phyloP scores from a whole-genome alignment of 2,329 filamentous ascomycete species.

The Cladosporium cucumerinum region DNA sequence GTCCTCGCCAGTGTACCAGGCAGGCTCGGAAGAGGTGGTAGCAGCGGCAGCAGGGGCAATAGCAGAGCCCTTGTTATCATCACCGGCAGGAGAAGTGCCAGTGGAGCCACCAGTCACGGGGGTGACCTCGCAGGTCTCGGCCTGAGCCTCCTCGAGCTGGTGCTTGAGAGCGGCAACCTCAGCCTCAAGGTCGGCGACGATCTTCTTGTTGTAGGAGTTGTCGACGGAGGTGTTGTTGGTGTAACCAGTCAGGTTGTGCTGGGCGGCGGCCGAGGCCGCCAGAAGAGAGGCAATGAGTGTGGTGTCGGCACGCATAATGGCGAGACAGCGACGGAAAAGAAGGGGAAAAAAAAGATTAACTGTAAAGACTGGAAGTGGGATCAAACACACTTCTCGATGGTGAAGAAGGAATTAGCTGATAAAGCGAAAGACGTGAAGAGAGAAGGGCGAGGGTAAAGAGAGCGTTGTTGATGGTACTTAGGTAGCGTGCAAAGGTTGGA shows the following conservation, averaged over 20 bases:
- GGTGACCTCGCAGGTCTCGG: conserved; percentile 9
- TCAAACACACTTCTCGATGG: conserved; percentile 2
- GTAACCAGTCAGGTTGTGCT: not conserved
- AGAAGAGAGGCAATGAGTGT: conserved; percentile 19
- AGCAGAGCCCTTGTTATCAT: not conserved
- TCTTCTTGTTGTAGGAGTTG: conserved; percentile 17
- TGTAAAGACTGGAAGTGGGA: conserved; percentile 11
- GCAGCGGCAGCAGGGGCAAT: conserved; percentile 62
- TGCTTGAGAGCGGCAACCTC: conserved; percentile 14
- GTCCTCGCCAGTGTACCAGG: conserved; percentile 46
- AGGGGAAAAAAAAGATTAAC: conserved; percentile 6
- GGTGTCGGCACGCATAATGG: conserved; percentile 19
- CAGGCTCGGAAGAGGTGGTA: conserved; percentile 60
- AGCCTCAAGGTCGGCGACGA: conserved; percentile 16
- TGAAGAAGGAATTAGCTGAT: conserved; percentile 14
- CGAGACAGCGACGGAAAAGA: conserved; percentile 6
- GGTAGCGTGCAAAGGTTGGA: not conserved
- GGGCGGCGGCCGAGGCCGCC: conserved; percentile 17
- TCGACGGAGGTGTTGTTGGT: conserved; percentile 2
- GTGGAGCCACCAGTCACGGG: conserved; percentile 5
- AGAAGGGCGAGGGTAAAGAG: conserved; percentile 8
- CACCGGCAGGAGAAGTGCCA: conserved; percentile 54
- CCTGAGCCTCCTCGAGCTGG: conserved; percentile 12
- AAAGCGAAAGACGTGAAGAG: conserved; percentile 16
- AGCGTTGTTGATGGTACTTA: conserved; percentile 8